phyloP scores from a whole-genome alignment of 2,329 filamentous ascomycete genomes.

The Xylogone sp. region DNA sequence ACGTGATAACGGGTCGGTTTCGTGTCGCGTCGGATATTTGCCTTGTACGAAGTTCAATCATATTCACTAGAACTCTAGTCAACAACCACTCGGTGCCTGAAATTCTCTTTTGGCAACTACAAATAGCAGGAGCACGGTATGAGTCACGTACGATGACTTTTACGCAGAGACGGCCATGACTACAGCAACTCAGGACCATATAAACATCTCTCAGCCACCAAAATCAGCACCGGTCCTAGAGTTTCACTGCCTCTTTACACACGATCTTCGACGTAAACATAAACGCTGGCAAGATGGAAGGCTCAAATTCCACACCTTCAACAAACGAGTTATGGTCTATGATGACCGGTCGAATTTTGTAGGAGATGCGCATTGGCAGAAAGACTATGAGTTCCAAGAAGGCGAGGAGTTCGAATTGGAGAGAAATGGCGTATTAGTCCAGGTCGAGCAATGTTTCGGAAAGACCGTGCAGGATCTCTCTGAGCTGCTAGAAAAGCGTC shows the following conservation, averaged over 20 bases:
- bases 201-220: constrained; percentile 22
- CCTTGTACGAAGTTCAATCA: neutral
- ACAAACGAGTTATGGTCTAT: constrained; percentile 86
- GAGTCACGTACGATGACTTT: neutral
- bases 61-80: neutral
- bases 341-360: constrained; percentile 77
- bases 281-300: constrained; percentile 94
- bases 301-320: constrained; percentile 86
- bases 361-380: constrained; percentile 79
- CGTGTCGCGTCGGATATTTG: neutral
- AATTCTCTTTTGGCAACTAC: neutral
- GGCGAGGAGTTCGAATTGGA: constrained; percentile 82
- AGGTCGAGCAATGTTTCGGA: constrained; percentile 74
- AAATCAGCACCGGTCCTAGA: constrained; percentile 74
- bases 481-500: constrained; percentile 67
- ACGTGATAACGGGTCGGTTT: neutral
- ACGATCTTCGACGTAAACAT: constrained; percentile 79
- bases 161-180: neutral
- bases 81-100: no score
- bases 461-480: constrained; percentile 74
- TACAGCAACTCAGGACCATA: neutral
- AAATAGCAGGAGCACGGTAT: neutral
- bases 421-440: constrained; percentile 69
- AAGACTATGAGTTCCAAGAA: constrained; percentile 64
- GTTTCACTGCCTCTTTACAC: constrained; percentile 81